These are phyloP conservation scores for Colletotrichum sojae DNA, from an alignment of 2,329 filamentous ascomycete genomes.

Conservation along the genomic window DNA sequence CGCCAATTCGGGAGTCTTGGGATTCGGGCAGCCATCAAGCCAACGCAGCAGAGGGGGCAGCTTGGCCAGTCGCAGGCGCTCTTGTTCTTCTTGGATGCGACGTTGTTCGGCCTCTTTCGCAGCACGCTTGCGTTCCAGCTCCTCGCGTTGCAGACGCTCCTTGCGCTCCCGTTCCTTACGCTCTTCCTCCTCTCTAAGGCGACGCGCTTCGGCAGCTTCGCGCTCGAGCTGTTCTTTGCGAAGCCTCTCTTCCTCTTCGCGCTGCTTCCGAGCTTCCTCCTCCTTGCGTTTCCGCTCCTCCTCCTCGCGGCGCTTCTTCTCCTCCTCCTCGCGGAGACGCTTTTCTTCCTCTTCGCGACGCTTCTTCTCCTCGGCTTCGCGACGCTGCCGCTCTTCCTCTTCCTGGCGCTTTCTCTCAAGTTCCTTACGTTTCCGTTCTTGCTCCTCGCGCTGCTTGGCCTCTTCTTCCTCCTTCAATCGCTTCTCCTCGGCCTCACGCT, in stretches of 20 bases:
- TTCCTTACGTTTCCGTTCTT: conserved; percentile 48
- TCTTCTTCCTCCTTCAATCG: conserved; percentile 49
- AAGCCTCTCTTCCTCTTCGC: conserved; percentile 62
- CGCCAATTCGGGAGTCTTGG: conserved; percentile 65
- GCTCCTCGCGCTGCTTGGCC: conserved; percentile 49
- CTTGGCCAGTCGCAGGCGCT: conserved; percentile 66
- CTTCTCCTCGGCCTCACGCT: conserved; percentile 55
- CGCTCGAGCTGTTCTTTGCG: conserved; percentile 61
- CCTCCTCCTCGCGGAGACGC: conserved; percentile 54
- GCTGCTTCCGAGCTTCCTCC: conserved; percentile 54
- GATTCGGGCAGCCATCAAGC: conserved; percentile 68
- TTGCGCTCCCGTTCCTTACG: conserved; percentile 64
- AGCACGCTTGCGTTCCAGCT: conserved; percentile 63
- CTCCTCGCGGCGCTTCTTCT: conserved; percentile 55
- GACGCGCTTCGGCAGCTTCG: conserved; percentile 64
- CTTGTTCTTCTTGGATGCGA: conserved; percentile 67
- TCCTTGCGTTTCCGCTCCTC: conserved; percentile 54
- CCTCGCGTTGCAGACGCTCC: conserved; percentile 59
- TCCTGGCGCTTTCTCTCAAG: conserved; percentile 44
- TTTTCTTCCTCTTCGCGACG: conserved; percentile 48
- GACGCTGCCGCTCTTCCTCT: conserved; percentile 43
- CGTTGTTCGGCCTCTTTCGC: conserved; percentile 67
- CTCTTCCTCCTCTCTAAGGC: conserved; percentile 67
- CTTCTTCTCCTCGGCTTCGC: conserved; percentile 48
- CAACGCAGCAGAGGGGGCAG: conserved; percentile 73